Evolutionary conservation across 202 grass and related monocot species (phyloP).

Genomic region (Carex sylvatica): DNA sequence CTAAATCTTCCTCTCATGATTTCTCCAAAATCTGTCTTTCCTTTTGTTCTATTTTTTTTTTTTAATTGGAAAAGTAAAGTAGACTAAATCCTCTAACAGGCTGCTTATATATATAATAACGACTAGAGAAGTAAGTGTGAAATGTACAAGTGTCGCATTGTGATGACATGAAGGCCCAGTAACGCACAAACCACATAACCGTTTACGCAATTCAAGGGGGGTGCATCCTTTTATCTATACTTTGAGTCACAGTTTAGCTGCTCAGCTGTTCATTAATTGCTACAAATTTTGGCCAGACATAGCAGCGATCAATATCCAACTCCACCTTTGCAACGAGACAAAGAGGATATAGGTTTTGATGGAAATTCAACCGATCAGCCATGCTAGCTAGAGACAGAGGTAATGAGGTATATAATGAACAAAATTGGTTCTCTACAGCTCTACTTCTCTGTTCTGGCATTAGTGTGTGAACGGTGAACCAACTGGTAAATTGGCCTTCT

Average conservation of each 20-base stretch:
- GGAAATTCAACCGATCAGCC: neutral
- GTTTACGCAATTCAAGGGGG: neutral
- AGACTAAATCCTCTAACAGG: neutral
- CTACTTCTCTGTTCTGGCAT: too few species aligned
- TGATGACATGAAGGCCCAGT: neutral
- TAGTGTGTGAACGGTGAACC: neutral
- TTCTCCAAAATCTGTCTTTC: neutral
- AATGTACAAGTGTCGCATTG: neutral
- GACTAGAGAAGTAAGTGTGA: neutral
- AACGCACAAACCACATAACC: neutral
- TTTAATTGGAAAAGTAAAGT: neutral
- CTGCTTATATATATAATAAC: neutral
- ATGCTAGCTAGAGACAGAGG: neutral
- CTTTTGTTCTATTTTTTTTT: neutral
- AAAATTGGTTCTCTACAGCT: neutral
- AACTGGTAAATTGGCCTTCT: neutral
- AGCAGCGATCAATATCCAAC: neutral
- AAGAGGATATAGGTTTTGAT: slow-evolving; percentile 5
- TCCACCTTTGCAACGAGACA: neutral
- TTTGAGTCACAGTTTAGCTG: neutral
- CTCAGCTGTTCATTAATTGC: slow-evolving; percentile 9
- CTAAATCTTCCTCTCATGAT: slow-evolving; percentile 28
- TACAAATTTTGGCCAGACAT: neutral
- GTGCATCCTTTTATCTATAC: neutral
- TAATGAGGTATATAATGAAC: neutral